Evolutionary conservation across 345 rosid species (phyloP).

Genomic region (Citrus unshiu): DNA sequence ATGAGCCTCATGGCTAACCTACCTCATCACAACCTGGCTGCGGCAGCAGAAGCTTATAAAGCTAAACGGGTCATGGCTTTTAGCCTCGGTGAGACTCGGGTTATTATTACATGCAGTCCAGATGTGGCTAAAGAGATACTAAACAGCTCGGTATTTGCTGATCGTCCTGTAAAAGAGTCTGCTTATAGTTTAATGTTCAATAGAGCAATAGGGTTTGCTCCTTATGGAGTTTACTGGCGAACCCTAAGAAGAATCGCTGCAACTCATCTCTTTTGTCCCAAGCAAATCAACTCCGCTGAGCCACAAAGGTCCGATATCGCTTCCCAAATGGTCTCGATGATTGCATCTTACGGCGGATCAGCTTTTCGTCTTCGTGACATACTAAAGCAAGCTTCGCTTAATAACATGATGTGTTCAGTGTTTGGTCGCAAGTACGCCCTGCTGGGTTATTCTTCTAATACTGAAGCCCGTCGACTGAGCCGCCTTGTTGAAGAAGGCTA

Average conservation of each 20-base stretch:
- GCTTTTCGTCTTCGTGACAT: conserved; percentile 26
- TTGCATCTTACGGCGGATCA: conserved; percentile 2
- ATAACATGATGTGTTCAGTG: conserved; percentile 52
- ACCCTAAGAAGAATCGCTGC: conserved; percentile 44
- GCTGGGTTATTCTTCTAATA: conserved; percentile 2
- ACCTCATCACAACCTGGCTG: conserved; percentile 50
- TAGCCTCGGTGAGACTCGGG: conserved; percentile 45
- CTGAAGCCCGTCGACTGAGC: conserved; percentile 28
- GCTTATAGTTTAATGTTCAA: conserved; percentile 48
- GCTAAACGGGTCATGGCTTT: conserved; percentile 51
- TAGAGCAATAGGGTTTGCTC: conserved; percentile 58
- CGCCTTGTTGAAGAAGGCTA: conserved; percentile 52
- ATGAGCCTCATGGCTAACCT: conserved; percentile 43
- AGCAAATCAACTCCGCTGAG: conserved; percentile 34
- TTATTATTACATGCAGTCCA: conserved; percentile 37
- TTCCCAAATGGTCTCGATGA: conserved; percentile 33
- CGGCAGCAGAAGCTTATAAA: conserved; percentile 20
- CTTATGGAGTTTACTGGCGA: conserved; percentile 54
- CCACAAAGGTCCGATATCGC: conserved; percentile 32
- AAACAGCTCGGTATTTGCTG: conserved; percentile 45
- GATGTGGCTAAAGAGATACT: conserved; percentile 50
- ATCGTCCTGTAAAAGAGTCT: conserved; percentile 53
- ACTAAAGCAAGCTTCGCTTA: conserved; percentile 44
- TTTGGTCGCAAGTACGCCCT: conserved; percentile 42
- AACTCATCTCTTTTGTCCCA: conserved; percentile 47